Conservation (phyloP, 2,329 filamentous ascomycete genomes). For the Aurifilum marmelostoma region DNA sequence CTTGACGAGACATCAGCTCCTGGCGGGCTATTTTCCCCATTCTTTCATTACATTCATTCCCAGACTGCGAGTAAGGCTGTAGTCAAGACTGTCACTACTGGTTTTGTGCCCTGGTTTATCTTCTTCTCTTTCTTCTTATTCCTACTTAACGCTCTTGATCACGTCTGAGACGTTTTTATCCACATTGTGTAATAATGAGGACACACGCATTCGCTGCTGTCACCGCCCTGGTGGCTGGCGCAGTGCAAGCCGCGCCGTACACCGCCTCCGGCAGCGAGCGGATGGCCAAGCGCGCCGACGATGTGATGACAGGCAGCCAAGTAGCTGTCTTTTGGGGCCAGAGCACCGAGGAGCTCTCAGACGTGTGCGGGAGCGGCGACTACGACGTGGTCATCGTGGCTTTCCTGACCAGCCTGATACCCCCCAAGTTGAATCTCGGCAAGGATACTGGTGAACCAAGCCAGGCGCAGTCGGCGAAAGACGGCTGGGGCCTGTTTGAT, state of each 20-base stretch:
- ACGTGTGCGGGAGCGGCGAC: slow-evolving; percentile 19
- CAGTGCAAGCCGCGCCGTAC: slow-evolving; percentile 13
- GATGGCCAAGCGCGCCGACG: not conserved
- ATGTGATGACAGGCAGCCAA: slow-evolving; percentile 5
- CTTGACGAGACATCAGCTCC: slow-evolving; percentile 22
- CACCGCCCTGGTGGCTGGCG: slow-evolving; percentile 5
- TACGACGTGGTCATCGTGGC: slow-evolving; percentile 24
- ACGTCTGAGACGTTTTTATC: not conserved
- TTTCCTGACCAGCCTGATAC: slow-evolving; percentile 21
- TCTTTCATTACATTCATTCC: slow-evolving; percentile 14
- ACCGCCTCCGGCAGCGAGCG: not conserved
- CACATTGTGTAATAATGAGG: slow-evolving; percentile 8
- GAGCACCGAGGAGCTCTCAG: slow-evolving; percentile 13
- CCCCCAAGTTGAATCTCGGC: slow-evolving; percentile 24
- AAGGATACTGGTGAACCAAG: slow-evolving; percentile 23
- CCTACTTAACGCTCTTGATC: not conserved
- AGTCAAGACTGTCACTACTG: not conserved
- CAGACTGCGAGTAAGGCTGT: not conserved
- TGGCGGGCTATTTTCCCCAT: slow-evolving; percentile 17
- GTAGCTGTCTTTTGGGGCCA: slow-evolving; percentile 22
- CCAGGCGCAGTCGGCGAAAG: slow-evolving; percentile 4
- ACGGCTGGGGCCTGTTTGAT: slow-evolving; percentile 20
- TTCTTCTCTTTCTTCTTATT: not conserved
- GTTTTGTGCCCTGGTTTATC: no score
- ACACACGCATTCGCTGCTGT: slow-evolving; percentile 7